These are phyloP conservation scores for Suillus fuscotomentosus DNA, from an alignment of 768 basidiomycete genomes.

Conservation along the genomic window DNA sequence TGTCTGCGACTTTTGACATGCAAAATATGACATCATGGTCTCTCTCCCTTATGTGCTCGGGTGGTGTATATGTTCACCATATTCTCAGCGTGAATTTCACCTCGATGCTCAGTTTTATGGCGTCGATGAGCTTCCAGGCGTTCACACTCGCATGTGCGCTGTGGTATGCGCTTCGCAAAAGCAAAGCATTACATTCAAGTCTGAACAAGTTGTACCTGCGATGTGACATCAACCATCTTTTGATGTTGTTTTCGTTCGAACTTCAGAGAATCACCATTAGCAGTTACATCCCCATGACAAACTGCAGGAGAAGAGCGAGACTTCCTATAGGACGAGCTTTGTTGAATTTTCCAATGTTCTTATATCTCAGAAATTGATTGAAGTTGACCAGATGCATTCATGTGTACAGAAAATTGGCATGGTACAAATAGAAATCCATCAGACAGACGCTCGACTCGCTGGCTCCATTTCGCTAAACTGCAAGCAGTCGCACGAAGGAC, in stretches of 20 bases:
- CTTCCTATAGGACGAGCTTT: too few species aligned
- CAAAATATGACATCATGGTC: slow-evolving; percentile 19
- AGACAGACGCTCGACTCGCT: slow-evolving; percentile 41
- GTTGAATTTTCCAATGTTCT: too few species aligned
- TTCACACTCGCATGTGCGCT: neutral
- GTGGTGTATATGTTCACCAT: neutral
- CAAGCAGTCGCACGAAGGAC: slow-evolving; percentile 19
- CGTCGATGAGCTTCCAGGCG: neutral
- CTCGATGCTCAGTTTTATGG: neutral
- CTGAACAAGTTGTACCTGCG: neutral
- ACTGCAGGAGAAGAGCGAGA: too few species aligned
- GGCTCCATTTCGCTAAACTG: slow-evolving; percentile 23
- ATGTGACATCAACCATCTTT: neutral
- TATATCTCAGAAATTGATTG: too few species aligned
- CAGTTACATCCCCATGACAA: too few species aligned
- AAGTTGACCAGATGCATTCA: too few species aligned
- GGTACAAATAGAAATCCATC: slow-evolving; percentile 31
- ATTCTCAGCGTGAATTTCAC: neutral
- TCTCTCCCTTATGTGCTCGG: neutral
- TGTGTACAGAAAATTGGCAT: too few species aligned
- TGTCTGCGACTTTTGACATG: slow-evolving; percentile 15
- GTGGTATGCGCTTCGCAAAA: slow-evolving; percentile 26
- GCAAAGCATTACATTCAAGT: slow-evolving; percentile 5
- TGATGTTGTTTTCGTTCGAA: too few species aligned
- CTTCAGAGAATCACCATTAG: too few species aligned